These are phyloP conservation scores for Chalciporus sphaerocephalus DNA, from an alignment of 768 basidiomycete species.

Conservation along the genomic window DNA sequence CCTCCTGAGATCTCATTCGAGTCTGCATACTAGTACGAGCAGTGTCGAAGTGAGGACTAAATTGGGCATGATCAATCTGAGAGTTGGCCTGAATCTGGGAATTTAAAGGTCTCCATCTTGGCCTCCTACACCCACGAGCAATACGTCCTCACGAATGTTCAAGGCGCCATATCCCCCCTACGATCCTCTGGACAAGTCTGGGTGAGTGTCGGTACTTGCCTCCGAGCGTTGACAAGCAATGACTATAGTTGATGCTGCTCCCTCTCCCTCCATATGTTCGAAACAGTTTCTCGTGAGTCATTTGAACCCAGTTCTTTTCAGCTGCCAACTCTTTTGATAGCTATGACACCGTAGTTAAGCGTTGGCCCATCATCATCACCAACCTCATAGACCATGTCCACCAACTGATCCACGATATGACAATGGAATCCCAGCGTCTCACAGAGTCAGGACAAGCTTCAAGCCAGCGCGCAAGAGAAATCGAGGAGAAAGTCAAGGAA, in stretches of 20 bases:
- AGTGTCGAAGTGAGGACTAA: too few relatives aligned
- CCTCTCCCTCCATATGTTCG: too few relatives aligned
- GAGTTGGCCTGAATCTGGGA: too few relatives aligned
- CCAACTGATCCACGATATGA: constrained; percentile 60
- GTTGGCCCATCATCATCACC: constrained; percentile 86
- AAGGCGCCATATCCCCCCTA: constrained; percentile 61
- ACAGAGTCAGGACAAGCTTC: constrained; percentile 2
- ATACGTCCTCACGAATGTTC: constrained; percentile 33
- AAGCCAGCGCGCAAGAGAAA: constrained; percentile 18
- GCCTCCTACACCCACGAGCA: too few relatives aligned
- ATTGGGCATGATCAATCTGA: too few relatives aligned
- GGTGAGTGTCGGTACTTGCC: constrained; percentile 39
- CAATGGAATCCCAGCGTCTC: constrained; percentile 35
- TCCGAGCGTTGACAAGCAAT: neutral
- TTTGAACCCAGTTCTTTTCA: neutral
- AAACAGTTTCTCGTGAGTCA: constrained; percentile 61
- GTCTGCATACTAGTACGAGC: too few relatives aligned
- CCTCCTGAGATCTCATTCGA: too few relatives aligned
- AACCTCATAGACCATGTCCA: constrained; percentile 73
- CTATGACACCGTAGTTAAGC: constrained; percentile 71
- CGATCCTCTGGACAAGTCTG: constrained; percentile 64
- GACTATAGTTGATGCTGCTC: too few relatives aligned
- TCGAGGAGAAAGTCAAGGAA: constrained; percentile 55
- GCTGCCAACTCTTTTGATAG: constrained; percentile 31
- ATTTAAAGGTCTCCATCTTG: too few relatives aligned